Base-by-base conservation (phyloP, 139 green algal genomes). In the Picochlorum sp. region DNA sequence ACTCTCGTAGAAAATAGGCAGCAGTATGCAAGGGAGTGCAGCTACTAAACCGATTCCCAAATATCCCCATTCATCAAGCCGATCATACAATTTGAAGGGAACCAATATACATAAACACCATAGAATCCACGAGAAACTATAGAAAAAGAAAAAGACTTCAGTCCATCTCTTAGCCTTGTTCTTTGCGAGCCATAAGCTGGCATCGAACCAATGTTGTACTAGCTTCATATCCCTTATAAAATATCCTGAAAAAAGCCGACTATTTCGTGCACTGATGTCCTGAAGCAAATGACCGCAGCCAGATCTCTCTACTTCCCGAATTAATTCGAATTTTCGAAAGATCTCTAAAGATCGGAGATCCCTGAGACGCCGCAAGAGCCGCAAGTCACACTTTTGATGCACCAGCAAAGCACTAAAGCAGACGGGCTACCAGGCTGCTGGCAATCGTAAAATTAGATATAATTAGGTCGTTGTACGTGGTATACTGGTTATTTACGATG, bases 41-140 rank as follows among this genome's bases (percentile, higher is more conserved):
- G 81, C 78, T 1, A 72, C 69, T 7, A 94, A 60, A 6, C 92
- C 88, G 15, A 97, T 78, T 5, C 81, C 41, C 73, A 97, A 67
- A 80, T 98, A 98, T 3, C 87, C 89, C 66, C 70, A 84, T 62
- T 86, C 65, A 14, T 75, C 68, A 24, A 76, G 79, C 20, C 76
- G 65, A 77, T 98, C 88, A 61, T 94, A 98, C 6, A 98, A 66
- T 47, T 86, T 74, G 49, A 98, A 89, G 4, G 85, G 84, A 21
- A 98, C 92, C 10, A 98, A 61, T 28, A 98, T 81, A 21, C 80
- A 83, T 1, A 98, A 76, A 13, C 80, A 81, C 86, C 84, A 95
- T 0, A 79, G 65, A 45, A 97, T 97, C 92, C 92, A 98, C 32
- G 90, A 82, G 0, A 87, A 86, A 37, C 81, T 90, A 82, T 98